Conservation (phyloP, 2,329 filamentous ascomycete genomes). For the Nectriaceae sp. region DNA sequence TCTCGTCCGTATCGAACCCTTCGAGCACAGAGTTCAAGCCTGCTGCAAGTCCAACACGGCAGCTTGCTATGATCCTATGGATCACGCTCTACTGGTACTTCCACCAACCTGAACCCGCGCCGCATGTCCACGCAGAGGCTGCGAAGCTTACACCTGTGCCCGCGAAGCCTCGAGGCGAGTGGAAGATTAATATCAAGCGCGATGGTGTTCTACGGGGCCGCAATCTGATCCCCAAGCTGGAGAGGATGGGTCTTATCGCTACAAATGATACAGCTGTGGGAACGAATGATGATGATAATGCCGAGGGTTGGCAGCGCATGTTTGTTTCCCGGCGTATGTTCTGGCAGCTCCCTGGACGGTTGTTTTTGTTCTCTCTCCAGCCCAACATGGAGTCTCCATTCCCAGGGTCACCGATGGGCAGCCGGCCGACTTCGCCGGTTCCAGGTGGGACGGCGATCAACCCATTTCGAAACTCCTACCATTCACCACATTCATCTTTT, state of each 20-base stretch:
- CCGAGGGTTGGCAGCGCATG: conserved; percentile 74
- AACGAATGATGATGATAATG: conserved; percentile 58
- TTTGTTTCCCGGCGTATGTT: conserved; percentile 81
- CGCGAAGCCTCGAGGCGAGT: conserved; percentile 80
- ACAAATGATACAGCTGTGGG: conserved; percentile 77
- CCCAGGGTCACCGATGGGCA: conserved; percentile 53
- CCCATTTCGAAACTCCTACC: conserved; percentile 26
- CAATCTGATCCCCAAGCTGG: conserved; percentile 85
- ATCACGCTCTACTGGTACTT: conserved; percentile 97
- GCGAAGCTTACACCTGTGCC: conserved; percentile 65
- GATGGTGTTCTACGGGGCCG: conserved; percentile 87
- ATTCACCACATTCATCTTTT: conserved; percentile 29
- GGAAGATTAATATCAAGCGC: conserved; percentile 80
- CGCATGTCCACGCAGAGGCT: conserved; percentile 61
- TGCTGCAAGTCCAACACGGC: conserved; percentile 76
- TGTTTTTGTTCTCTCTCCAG: conserved; percentile 85
- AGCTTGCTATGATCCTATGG: conserved; percentile 97
- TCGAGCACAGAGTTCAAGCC: conserved; percentile 79
- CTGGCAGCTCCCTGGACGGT: conserved; percentile 86
- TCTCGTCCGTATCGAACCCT: conserved; percentile 87
- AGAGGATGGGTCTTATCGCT: conserved; percentile 86
- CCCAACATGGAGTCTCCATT: conserved; percentile 50
- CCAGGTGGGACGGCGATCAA: conserved; percentile 18
- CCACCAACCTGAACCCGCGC: conserved; percentile 75
- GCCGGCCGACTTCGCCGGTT: conserved; percentile 56